Evolutionary conservation across 2,329 filamentous ascomycete species (phyloP), one percentile per base, ranked within the genome.

Genomic region (Pseudogymnoascus sp.): DNA sequence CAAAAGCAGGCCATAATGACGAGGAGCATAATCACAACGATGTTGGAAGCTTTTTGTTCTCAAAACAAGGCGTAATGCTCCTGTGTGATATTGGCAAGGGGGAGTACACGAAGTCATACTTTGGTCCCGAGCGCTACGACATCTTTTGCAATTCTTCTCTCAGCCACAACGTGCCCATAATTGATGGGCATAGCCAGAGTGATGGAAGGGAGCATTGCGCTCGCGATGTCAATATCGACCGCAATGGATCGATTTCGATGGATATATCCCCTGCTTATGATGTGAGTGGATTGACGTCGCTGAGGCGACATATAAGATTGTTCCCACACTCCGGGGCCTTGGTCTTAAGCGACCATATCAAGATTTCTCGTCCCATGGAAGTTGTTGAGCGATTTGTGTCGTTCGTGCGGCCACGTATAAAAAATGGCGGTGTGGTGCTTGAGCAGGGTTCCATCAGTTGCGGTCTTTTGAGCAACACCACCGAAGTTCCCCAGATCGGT

Each of bases 11-110:
- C 45, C n/a, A 55, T 55, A 55, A 55, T 10, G 45, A 55, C 18
- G 45, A 55, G 45, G 45, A 55, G 6, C 45, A 55, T 9, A 55
- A 55, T n/a, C 45, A 55, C 27, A 55, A 55, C 18, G 45, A 55
- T 4, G 27, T 55, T 2, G 45, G 45, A 55, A 55, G 45, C 45
- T 55, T 55, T 33, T 8, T 31, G 6, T 55, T 55, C 12, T 55
- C 27, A 12, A 55, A 5, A 31, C 45, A 33, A 4, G 45, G 45
- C 5, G 13, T 55, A 33, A 55, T 55, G 45, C 45, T 55, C n/a
- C 45, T 55, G 3, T 55, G 45, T 33, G 45, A 55, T 5, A 55
- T 55, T 31, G 45, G 45, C 3, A 55, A 33, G 5, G 45, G 45
- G 8, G 45, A 55, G n/a, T 55, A 55, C n/a, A 55, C 45, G 9